phyloP scores from a whole-genome alignment of 2,329 filamentous ascomycete genomes.

The Cladosporium sp. region DNA sequence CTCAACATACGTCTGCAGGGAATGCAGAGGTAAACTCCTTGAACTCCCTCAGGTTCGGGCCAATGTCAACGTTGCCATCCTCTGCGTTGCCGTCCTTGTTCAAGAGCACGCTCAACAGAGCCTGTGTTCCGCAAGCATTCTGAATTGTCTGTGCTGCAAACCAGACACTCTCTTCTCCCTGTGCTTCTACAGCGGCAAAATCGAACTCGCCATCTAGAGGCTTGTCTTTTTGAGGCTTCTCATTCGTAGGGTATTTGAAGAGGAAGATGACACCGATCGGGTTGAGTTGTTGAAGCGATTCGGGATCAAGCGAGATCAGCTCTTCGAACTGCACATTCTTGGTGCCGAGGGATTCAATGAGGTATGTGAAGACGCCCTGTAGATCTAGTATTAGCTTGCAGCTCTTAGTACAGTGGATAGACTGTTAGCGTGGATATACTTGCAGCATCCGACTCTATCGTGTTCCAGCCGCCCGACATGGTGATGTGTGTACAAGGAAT shows the following conservation, averaged over 20 bases:
- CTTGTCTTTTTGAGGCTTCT: slow-evolving; percentile 54
- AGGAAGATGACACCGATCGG: slow-evolving; percentile 84
- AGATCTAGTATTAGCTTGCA: slow-evolving; percentile 2
- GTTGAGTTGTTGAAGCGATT: slow-evolving; percentile 61
- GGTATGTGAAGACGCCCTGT: slow-evolving; percentile 95
- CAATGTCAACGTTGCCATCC: slow-evolving; percentile 62
- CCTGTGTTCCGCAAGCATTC: slow-evolving; percentile 96
- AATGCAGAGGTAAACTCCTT: slow-evolving; percentile 84
- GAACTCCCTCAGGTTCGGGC: slow-evolving; percentile 67
- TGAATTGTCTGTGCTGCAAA: slow-evolving; percentile 97
- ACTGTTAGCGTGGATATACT: slow-evolving; percentile 29
- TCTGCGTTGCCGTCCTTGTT: slow-evolving; percentile 59
- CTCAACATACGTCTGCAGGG: slow-evolving; percentile 51
- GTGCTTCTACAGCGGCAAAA: slow-evolving; percentile 54
- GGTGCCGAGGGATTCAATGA: slow-evolving; percentile 88
- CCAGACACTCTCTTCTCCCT: slow-evolving; percentile 55
- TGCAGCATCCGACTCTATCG: slow-evolving; percentile 95
- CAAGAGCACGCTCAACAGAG: slow-evolving; percentile 82
- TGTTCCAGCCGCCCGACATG: slow-evolving; percentile 77
- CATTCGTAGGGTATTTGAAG: slow-evolving; percentile 86
- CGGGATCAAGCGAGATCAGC: slow-evolving; percentile 80
- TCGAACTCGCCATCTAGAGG: slow-evolving; percentile 83
- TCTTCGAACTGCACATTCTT: slow-evolving; percentile 96
- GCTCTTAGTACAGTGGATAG: not conserved
- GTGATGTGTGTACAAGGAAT: not conserved